These are phyloP conservation scores for Theileria orientalis DNA, from an alignment of 169 alveolate genomes.

Conservation along the genomic window DNA sequence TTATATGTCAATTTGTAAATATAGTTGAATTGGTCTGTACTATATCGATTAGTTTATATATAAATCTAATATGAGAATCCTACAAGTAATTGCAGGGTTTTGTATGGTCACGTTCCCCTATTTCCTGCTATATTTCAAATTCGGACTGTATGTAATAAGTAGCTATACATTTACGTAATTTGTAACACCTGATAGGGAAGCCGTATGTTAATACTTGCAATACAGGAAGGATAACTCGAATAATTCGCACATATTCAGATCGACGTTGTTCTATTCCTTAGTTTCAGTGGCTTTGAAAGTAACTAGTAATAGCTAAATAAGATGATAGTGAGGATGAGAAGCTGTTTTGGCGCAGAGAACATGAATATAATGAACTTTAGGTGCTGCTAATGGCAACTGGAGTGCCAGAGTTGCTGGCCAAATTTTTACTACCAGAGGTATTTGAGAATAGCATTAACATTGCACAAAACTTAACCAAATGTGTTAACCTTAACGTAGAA, in stretches of 20 bases:
- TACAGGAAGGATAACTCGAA: conserved; percentile 54
- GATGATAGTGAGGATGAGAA: not conserved
- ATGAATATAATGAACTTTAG: not conserved
- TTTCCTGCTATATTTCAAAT: conserved; percentile 30
- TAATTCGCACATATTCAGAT: conserved; percentile 18
- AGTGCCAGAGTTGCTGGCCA: conserved; percentile 41
- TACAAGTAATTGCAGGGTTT: conserved; percentile 50
- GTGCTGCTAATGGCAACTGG: conserved; percentile 54
- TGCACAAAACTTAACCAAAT: not conserved
- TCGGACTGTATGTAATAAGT: conserved; percentile 31
- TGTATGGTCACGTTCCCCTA: conserved; percentile 47
- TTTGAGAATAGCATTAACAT: not conserved
- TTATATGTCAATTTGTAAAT: too few species aligned
- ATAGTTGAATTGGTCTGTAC: too few species aligned
- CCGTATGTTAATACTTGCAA: not conserved
- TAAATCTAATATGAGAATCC: conserved; percentile 53
- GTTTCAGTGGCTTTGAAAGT: conserved; percentile 38
- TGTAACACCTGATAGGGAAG: too few species aligned
- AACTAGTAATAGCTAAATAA: not conserved
- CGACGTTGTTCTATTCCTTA: conserved; percentile 40
- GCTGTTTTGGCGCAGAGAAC: not conserved
- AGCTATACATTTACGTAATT: not conserved
- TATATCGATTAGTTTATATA: too few species aligned
- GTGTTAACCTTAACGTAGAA: conserved; percentile 14
- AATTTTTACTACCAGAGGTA: conserved; percentile 47